Evolutionary conservation across 108 stramenopile genomes (phyloP), one percentile per base, ranked within the genome.

Genomic region (Conticribra weissflogii): DNA sequence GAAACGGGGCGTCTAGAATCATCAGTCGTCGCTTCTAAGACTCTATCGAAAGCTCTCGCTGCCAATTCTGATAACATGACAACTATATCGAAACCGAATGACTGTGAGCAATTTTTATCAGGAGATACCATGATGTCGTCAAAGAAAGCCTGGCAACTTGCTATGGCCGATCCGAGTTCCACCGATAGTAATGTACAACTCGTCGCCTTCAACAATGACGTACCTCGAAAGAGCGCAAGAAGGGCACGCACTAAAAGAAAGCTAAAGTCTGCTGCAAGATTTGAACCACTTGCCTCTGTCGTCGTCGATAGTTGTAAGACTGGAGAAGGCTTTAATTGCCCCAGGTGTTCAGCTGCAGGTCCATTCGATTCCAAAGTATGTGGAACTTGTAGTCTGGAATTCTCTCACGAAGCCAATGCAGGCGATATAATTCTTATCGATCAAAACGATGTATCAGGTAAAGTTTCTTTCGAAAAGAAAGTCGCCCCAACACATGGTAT

Each of bases 171-270:
- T 12, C 50, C 18, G 50, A 51, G n/a, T n/a, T n/a, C n/a, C 5
- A 51, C n/a, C 19, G 19, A 51, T 22, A 51, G 19, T 21, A n/a
- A 52, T 52, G 66, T 45, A 5, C 66, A 67, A 54, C 25, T 67
- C 41, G 44, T 67, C 46, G 54, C 53, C 2, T 67, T 67, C 18
- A 30, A 67, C 27, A 55, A 59, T 58, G 48, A 68, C 16, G 27
- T 31, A 19, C 16, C n/a, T 22, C 24, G 65, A n/a, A 59, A 48
- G 23, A 65, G 47, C 0, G 21, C 47, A 22, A 48, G 30, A 16
- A 22, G 15, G 15, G 33, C 19, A 54, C 66, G 58, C 47, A 50
- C 65, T 3, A 74, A 74, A 59, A 59, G 65, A 51, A 74, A 66
- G 47, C 29, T 66, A 3, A 66, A 66, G 50, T 33, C 50, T 7